Evolutionary conservation across 2,329 filamentous ascomycete genomes (phyloP).

Genomic region (Penicillium thymicola): DNA sequence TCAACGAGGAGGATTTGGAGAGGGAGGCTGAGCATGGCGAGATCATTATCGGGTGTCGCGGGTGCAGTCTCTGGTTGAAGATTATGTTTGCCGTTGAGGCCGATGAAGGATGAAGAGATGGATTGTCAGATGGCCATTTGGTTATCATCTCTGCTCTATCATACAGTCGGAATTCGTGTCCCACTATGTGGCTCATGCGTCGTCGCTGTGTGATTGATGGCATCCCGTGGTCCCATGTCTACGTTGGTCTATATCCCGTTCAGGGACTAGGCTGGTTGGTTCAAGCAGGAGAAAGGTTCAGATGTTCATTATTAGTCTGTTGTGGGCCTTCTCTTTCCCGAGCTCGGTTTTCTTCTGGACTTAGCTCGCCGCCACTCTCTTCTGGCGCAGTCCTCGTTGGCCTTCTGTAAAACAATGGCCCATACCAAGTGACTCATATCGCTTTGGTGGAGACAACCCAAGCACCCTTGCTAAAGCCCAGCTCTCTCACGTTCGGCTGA

Average conservation of each 20-base stretch:
- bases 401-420: not conserved
- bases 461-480: not conserved
- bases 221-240: not conserved
- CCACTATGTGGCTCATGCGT: not conserved
- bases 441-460: not conserved
- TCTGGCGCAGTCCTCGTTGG: not conserved
- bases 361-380: not conserved
- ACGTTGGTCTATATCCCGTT: not conserved
- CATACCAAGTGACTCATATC: not conserved
- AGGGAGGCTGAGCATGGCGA: conserved; percentile 52
- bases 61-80: conserved; percentile 63
- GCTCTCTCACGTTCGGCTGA: not conserved
- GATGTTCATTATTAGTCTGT: not conserved
- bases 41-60: conserved; percentile 58
- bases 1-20: conserved; percentile 54
- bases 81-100: conserved; percentile 53
- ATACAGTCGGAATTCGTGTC: not conserved
- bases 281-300: too few relatives aligned
- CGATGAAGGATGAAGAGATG: conserved; percentile 18
- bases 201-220: not conserved
- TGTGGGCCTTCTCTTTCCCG: not conserved
- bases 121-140: not conserved
- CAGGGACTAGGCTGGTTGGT: not conserved
- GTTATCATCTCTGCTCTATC: not conserved
- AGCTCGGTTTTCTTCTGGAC: not conserved